Evolutionary conservation across 202 grass and related monocot genomes (phyloP), one percentile per base, ranked within the genome.

Genomic region (Thinopyrum obtusiflorum): DNA sequence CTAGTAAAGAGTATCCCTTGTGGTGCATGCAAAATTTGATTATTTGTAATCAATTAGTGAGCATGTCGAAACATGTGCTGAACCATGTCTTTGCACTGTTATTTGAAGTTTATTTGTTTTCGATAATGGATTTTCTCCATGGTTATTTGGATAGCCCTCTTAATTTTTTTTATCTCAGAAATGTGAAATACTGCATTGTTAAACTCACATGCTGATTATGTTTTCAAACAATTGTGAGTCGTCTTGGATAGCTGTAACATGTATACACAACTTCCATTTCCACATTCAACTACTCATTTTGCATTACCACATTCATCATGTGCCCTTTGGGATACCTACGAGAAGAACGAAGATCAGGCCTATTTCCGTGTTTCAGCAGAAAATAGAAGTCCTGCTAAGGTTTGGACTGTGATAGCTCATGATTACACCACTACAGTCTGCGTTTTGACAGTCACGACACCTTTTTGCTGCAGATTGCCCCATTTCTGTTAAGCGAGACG

Each of bases 371-470:
- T 40, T 73, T 73, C 40, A 73, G 70, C 27, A 49, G 70, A 73
- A 47, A 47, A 65, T 40, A 10, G 23, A 31, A 65, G 49, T 61
- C 9, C 29, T 33, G 20, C 24, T 15, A 57, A 47, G 5, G 4
- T 87, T 78, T 71, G 9, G 14, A 25, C 29, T 72, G 11, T 77
- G 55, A n/a, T 86, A 79, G 37, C 73, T 76, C 61, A 74, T 42
- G 61, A 65, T 74, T 84, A 70, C 80, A 63, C 53, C 23, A 53
- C 23, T 20, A 31, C 57, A 59, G 9, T 33, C 47, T 71, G 81
- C 32, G 18, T 88, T 55, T 29, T 47, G 70, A 60, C 15, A 61
- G 44, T 81, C 63, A 68, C 32, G 37, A 32, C 53, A 57, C 15
- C 1, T 89, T 62, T 73, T 32, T 55, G 46, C 14, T 78, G 63